Evolutionary conservation across 768 basidiomycete genomes (phyloP), one percentile per base, ranked within the genome.

Genomic region (Mycena latifolia): DNA sequence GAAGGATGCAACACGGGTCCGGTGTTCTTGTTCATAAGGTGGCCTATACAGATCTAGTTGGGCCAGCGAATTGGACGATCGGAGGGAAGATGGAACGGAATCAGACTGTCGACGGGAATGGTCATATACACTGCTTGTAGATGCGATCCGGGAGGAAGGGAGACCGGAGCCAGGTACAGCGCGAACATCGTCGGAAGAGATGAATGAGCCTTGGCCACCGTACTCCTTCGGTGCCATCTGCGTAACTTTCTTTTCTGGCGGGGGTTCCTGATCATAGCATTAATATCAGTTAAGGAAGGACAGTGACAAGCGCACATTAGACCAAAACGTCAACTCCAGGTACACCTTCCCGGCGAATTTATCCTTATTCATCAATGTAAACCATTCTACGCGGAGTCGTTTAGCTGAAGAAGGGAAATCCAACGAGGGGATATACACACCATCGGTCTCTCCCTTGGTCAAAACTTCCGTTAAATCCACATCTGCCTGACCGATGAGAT

Each of bases 321-420:
- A 96, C 90, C 94, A 99, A 80, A 97, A 99, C 0, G 98, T 99
- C 73, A 99, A 77, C 76, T 99, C 98, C 24, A 99, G 83, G 75
- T 97, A 99, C 15, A 99, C 90, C 77, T 99, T 97, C 9, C 98
- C 98, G 28, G 91, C 89, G 76, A 98, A 98, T 71, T 94, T 94
- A 68, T 94, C 94, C 78, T 96, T 98, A 80, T 92, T 86, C 77
- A 85, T 88, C 28, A 99, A 82, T 24, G 90, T 91, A 75, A 97
- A 96, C 98, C 96, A 99, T 77, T 98, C 98, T 99, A 73, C 25
- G 28, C 25, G 18, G 20, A n/a, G n/a, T n/a, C 51, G 17, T 35
- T 18, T 10, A 46, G 54, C 61, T 39, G 43, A 48, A 47, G 48
- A 20, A 15, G 3, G 45, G n/a, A 46, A 43, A 46, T 29, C 35